Percentiles rank a stretch among this genome's conserved stretches.
These are phyloP conservation scores for Paspalum vaginatum DNA, from an alignment of 176 grass and related monocot species.

Conservation along the genomic window DNA sequence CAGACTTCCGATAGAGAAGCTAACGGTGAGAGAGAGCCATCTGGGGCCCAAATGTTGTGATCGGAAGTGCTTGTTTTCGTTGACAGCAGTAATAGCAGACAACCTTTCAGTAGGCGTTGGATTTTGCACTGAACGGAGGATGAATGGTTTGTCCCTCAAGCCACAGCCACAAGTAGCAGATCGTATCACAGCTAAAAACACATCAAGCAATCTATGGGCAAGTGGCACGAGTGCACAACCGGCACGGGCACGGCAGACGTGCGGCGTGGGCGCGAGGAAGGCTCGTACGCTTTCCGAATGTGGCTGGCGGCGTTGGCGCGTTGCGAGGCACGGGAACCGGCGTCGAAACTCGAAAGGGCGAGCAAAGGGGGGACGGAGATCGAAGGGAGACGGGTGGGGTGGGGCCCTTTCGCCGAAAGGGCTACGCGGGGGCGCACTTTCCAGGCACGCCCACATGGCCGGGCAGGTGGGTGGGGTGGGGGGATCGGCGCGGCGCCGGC, in stretches of 20 bases:
- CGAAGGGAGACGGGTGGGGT: not conserved
- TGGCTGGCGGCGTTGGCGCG: too few relatives aligned
- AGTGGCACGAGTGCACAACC: not conserved
- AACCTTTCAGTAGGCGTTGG: too few relatives aligned
- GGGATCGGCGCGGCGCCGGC: not conserved
- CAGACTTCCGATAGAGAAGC: too few relatives aligned
- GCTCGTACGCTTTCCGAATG: not conserved
- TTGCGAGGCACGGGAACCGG: not conserved
- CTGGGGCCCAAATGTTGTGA: too few relatives aligned
- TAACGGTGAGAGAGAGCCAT: too few relatives aligned
- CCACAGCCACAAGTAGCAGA: too few relatives aligned
- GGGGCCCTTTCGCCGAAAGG: slow-evolving; percentile 46
- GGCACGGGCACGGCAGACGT: slow-evolving; percentile 7
- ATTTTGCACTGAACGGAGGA: too few relatives aligned
- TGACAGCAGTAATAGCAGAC: too few relatives aligned
- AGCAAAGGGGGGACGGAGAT: not conserved
- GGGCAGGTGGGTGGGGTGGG: not conserved
- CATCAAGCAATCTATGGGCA: too few relatives aligned
- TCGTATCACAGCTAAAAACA: too few relatives aligned
- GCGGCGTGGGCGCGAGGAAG: not conserved
- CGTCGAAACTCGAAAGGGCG: slow-evolving; percentile 34
- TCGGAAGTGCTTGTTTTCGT: too few relatives aligned
- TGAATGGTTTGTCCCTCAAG: too few relatives aligned
- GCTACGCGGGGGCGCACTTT: slow-evolving; percentile 3
- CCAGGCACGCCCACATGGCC: slow-evolving; percentile 32